These are phyloP conservation scores for Boletus semigastroideus DNA, from an alignment of 1,284 basidiomycete genomes.

Conservation along the genomic window DNA sequence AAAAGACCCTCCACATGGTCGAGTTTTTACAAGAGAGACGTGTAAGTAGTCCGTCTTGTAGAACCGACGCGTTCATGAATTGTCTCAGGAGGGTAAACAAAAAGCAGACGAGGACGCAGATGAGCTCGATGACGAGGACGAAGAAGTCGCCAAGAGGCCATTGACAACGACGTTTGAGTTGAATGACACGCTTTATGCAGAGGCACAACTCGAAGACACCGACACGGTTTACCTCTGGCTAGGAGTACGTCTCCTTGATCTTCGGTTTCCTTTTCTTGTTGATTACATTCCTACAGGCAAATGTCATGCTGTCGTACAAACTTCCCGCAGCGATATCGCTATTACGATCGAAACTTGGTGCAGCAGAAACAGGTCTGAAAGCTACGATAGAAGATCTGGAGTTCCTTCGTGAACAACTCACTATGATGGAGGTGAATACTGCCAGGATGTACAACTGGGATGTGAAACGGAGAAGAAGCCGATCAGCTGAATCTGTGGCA, in stretches of 20 bases:
- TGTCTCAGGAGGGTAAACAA: constrained; percentile 57
- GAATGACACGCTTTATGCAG: constrained; percentile 93
- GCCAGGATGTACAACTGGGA: constrained; percentile 98
- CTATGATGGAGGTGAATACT: constrained; percentile 98
- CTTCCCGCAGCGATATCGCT: constrained; percentile 79
- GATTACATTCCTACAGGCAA: constrained; percentile 60
- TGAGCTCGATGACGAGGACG: constrained; percentile 51
- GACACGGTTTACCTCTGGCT: constrained; percentile 95
- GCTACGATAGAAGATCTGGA: constrained; percentile 88
- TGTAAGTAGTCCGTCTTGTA: constrained; percentile 40
- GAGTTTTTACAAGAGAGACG: constrained; percentile 75
- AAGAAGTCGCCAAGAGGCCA: constrained; percentile 44
- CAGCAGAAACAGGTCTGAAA: constrained; percentile 68
- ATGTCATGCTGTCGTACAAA: constrained; percentile 97
- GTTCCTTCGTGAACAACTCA: constrained; percentile 93
- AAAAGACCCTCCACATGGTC: constrained; percentile 91
- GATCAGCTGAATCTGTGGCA: constrained; percentile 39
- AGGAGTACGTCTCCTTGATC: constrained; percentile 66
- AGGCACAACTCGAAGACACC: constrained; percentile 84
- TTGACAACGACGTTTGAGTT: constrained; percentile 91
- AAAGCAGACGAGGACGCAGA: constrained; percentile 44
- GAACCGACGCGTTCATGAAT: background rate
- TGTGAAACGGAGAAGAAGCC: constrained; percentile 78
- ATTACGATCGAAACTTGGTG: constrained; percentile 74
- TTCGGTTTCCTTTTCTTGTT: background rate